Base-by-base conservation (phyloP, 2,329 filamentous ascomycete genomes). In the Stachybotrys echinatus region DNA sequence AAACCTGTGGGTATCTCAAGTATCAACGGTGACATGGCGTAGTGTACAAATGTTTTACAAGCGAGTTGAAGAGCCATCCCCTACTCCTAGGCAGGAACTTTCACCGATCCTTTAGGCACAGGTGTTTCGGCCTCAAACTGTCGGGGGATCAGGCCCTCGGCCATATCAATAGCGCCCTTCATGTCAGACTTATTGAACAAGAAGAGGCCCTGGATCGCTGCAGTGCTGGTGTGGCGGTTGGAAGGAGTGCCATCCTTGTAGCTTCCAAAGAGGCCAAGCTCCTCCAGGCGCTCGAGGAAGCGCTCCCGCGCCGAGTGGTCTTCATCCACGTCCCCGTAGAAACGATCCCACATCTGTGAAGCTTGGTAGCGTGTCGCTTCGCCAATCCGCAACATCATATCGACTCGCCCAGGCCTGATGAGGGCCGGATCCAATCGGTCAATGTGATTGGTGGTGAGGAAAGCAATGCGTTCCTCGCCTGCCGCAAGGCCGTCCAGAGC, bases 371-470 rank as follows among this genome's bases (percentile, higher is more conserved):
- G 78, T 3, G 88, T 92, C 27, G 92, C 91, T 67, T 96, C 88
- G 37, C 92, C 92, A 45, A 99, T 86, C 49, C 89, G 83, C 4
- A 95, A 81, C 57, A 89, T 94, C 86, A 97, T 88, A 68, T 99
- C 94, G 1, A 99, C 91, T 45, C 94, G 81, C 1, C 94, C 94
- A 0, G 94, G 94, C 21, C 94, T 80, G 45, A 97, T 89, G 40
- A 99, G 72, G 4, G 94, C 94, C 53, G 90, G 87, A 61, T 96
- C 91, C 2, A 97, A 79, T 39, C 89, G 81, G 57, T 96, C 91
- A 37, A 96, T 84, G 62, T 96, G 90, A 62, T 99, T 99, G 19
- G 92, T 95, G 2, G 94, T 99, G 54, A 95, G 76, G 68, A 99
- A 96, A 1, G 95, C 84, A 54, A 99, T 88, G 48, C 94, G 83